These are phyloP conservation scores for Fistulina hepatica DNA, from an alignment of 1,284 basidiomycete genomes.

Conservation along the genomic window DNA sequence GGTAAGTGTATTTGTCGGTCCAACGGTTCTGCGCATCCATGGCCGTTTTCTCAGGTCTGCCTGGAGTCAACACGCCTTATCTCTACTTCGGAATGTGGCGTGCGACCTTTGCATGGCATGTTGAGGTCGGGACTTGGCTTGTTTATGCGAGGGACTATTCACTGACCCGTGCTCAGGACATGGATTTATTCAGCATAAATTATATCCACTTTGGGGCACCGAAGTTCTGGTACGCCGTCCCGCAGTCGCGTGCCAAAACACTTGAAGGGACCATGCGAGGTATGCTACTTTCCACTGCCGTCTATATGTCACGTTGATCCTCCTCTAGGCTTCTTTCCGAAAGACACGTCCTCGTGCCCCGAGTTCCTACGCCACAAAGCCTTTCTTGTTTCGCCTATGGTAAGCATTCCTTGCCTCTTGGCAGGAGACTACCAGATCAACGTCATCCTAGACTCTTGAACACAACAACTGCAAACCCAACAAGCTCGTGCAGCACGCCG, in stretches of 20 bases:
- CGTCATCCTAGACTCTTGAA: constrained; percentile 65
- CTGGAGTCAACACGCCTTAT: constrained; percentile 96
- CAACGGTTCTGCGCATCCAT: too few species aligned
- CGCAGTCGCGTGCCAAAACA: constrained; percentile 69
- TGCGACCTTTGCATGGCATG: constrained; percentile 98
- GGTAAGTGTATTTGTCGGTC: too few species aligned
- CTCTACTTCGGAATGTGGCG: constrained; percentile 99
- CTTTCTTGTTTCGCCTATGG: constrained; percentile 89
- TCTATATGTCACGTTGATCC: not conserved
- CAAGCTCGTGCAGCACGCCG: constrained; percentile 78
- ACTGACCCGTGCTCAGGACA: too few species aligned
- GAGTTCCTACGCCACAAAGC: constrained; percentile 97
- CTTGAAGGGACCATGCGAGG: constrained; percentile 79
- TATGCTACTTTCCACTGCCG: constrained; percentile 23
- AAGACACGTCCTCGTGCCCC: constrained; percentile 73
- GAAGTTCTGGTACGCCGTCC: constrained; percentile 95
- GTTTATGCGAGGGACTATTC: too few species aligned
- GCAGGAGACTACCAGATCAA: too few species aligned
- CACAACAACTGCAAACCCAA: constrained; percentile 80
- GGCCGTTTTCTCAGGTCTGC: constrained; percentile 59
- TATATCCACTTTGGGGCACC: constrained; percentile 98
- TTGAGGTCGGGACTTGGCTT: too few species aligned
- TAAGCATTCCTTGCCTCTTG: too few species aligned
- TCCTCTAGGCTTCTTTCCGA: constrained; percentile 70
- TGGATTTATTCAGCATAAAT: constrained; percentile 98